Base-by-base conservation (phyloP, 139 green algal genomes). In the Mesotaenium endlicherianum region DNA sequence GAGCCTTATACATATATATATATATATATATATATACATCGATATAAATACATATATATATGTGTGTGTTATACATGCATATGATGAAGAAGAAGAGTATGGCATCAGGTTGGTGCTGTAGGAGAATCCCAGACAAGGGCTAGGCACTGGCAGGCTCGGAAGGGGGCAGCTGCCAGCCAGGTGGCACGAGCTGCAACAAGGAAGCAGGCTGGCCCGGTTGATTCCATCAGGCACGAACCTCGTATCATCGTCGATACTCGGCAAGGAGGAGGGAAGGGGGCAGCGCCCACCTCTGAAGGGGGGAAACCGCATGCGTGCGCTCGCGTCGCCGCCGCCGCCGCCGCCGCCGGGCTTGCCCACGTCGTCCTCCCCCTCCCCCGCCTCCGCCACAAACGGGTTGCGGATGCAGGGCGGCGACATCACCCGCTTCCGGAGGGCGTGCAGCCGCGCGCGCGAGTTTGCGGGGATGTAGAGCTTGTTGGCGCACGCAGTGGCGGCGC, bases 301-400 rank as follows among this genome's bases (percentile, higher is more conserved):
- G 26, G 26, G 20, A 64, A 64, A 34, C 26, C 26, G 20, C 26
- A 34, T 20, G 26, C 20, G 26, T 34, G 53, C 53, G 26, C 20
- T 26, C 26, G 5, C 53, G 11, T 5, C 75, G 14, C 11, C 57
- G 5, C 20, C 53, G 55, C 16, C 53, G n/a, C 57, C 58, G 26
- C 60, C 40, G 20, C 57, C 60, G 39, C 11, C 53, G 14, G 57
- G 60, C 55, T 17, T 78, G 75, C 14, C 59, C 8, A 16, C 60
- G 17, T 31, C n/a, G 57, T 53, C 34, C 67, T 59, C 69, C 8
- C 11, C 68, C 4, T 64, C 44, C 4, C 45, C 69, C 8, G 30
- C 69, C 67, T 69, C 60, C 31, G 58, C 30, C 6, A 84, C 4
- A 44, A 84, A 84, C 11, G 77, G 77, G 67, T 84, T 84, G n/a